These are phyloP conservation scores for Cystofilobasidium ferigula DNA, from an alignment of 768 basidiomycete species.

Conservation along the genomic window DNA sequence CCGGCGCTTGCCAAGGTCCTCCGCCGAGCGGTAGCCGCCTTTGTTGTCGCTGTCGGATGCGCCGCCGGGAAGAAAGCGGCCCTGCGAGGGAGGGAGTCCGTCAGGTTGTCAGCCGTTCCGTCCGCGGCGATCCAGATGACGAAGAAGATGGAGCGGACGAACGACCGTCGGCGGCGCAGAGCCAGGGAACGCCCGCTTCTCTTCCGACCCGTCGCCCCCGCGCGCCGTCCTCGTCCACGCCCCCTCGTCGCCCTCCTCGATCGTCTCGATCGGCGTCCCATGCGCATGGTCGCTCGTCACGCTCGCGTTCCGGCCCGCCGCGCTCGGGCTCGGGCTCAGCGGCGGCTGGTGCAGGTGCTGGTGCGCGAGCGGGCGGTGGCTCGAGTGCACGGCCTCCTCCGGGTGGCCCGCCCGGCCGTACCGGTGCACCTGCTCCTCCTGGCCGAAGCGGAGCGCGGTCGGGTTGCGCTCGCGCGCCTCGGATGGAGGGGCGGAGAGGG, in stretches of 20 bases:
- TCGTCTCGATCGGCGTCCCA: not conserved
- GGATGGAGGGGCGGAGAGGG: constrained; percentile 29
- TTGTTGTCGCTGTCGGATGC: not conserved
- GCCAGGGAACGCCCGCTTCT: not conserved
- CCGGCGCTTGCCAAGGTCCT: not conserved
- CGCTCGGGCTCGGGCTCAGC: constrained; percentile 1
- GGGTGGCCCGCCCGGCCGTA: constrained; percentile 31
- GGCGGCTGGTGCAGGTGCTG: not conserved
- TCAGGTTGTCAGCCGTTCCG: no score
- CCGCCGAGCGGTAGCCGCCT: not conserved
- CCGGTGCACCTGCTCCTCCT: constrained; percentile 37
- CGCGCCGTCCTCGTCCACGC: no score
- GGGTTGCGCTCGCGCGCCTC: not conserved
- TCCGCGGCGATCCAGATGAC: not conserved
- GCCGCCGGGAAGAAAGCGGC: not conserved
- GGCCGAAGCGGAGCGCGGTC: constrained; percentile 32
- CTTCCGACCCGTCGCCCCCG: not conserved
- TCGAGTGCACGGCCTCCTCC: constrained; percentile 28
- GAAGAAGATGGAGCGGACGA: not conserved
- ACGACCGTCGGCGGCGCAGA: not conserved
- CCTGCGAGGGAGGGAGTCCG: not conserved
- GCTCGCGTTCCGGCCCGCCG: not conserved
- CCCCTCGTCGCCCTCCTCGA: not conserved
- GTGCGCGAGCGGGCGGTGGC: constrained; percentile 26
- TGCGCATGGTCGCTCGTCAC: not conserved